phyloP scores from a whole-genome alignment of 192 early-diverging fungal species.

The Thoreauomyces humboldtii region DNA sequence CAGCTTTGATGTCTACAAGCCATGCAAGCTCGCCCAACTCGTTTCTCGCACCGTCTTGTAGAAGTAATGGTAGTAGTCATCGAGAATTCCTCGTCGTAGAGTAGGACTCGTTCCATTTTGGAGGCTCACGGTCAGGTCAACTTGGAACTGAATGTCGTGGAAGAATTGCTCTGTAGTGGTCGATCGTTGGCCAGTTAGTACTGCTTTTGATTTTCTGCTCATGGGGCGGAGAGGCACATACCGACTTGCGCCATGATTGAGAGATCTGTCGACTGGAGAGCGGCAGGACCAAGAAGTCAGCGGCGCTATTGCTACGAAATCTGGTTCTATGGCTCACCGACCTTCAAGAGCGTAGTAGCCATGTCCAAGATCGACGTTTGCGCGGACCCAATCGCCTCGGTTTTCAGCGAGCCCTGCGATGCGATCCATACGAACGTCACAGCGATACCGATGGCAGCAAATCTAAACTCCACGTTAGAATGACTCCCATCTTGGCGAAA shows the following conservation, averaged over 20 bases:
- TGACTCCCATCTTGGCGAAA: no score
- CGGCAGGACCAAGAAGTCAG: no score
- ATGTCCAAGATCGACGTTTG: neutral
- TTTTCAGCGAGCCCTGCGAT: neutral
- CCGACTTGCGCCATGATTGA: conserved; percentile 2
- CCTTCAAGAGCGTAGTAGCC: neutral
- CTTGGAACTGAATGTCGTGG: neutral
- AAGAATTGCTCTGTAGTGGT: neutral
- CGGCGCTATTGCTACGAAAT: no score
- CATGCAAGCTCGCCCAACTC: neutral
- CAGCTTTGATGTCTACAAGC: neutral
- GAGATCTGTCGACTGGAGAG: neutral
- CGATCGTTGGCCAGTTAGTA: neutral
- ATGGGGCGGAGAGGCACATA: neutral
- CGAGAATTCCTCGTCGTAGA: neutral
- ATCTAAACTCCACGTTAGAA: no score
- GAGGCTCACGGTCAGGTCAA: neutral
- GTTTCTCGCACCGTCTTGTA: neutral
- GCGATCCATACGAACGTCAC: neutral
- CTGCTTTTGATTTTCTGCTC: neutral
- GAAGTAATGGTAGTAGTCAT: neutral
- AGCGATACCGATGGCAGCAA: neutral
- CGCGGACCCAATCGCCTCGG: neutral
- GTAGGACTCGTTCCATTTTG: neutral
- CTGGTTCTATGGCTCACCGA: no score